Percentiles rank a stretch among this genome's conserved stretches.
Evolutionary conservation across 345 rosid genomes (phyloP).

Genomic region (Noccaea caerulescens): DNA sequence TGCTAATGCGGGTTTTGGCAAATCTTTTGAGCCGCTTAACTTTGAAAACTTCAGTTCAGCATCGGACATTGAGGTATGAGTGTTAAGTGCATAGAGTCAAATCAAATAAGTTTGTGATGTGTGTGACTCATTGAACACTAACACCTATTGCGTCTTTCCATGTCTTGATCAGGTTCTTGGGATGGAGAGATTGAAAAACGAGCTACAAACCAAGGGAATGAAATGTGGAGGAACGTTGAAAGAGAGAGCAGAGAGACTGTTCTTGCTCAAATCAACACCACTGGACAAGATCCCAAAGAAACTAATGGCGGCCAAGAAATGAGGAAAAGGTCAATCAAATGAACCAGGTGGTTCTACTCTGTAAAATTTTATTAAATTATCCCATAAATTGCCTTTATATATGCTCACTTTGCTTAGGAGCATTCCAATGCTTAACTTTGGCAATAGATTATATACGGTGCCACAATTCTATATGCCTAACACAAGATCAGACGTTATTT

Average conservation of each 20-base stretch:
- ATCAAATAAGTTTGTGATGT: background rate
- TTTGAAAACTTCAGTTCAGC: constrained; percentile 52
- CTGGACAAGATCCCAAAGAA: too few relatives aligned
- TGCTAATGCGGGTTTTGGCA: constrained; percentile 30
- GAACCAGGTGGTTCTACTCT: too few relatives aligned
- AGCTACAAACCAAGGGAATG: background rate
- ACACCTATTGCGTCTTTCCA: background rate
- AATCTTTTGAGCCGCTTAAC: constrained; percentile 55
- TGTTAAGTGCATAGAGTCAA: background rate
- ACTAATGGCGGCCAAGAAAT: too few relatives aligned
- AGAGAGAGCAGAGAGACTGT: background rate
- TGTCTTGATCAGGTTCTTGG: background rate
- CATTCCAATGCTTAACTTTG: too few relatives aligned
- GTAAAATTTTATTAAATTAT: too few relatives aligned
- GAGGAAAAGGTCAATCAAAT: too few relatives aligned
- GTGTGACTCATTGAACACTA: background rate
- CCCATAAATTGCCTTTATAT: too few relatives aligned
- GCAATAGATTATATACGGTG: too few relatives aligned
- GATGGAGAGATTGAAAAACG: background rate
- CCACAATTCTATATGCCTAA: too few relatives aligned
- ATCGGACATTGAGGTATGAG: constrained; percentile 2
- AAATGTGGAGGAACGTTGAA: background rate
- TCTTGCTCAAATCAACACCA: background rate
- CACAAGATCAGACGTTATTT: background rate
- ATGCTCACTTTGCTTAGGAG: too few relatives aligned